These are phyloP conservation scores for Echria macrotheca DNA, from an alignment of 495 filamentous ascomycete species.

Conservation along the genomic window DNA sequence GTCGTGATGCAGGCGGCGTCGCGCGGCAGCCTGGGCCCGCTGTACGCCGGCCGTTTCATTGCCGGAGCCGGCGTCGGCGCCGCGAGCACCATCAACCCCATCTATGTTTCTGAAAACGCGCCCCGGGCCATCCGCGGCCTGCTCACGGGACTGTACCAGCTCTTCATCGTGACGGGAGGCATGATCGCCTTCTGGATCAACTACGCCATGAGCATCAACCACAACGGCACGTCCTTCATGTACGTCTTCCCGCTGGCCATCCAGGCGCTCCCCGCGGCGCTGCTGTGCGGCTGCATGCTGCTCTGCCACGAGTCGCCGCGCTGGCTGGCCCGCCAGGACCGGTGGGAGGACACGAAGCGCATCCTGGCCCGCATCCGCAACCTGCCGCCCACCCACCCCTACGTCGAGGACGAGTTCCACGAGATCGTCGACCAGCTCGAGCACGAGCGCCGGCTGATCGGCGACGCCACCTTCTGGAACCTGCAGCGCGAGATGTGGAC, in stretches of 20 bases:
- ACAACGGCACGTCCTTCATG: slow-evolving; percentile 29
- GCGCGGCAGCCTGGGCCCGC: slow-evolving; percentile 47
- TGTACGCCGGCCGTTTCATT: slow-evolving; percentile 57
- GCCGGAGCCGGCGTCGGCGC: slow-evolving; percentile 58
- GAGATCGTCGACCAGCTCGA: slow-evolving; percentile 67
- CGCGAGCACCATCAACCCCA: slow-evolving; percentile 53
- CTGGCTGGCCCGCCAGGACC: slow-evolving; percentile 62
- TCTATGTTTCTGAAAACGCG: slow-evolving; percentile 53
- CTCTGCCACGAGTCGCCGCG: slow-evolving; percentile 63
- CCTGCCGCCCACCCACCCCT: slow-evolving; percentile 52
- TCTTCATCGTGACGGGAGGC: slow-evolving; percentile 55
- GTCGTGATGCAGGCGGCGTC: slow-evolving; percentile 52
- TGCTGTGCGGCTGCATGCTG: slow-evolving; percentile 52
- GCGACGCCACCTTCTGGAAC: slow-evolving; percentile 57
- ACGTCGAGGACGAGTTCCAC: slow-evolving; percentile 59
- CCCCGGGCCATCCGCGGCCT: slow-evolving; percentile 49
- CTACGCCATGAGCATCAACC: slow-evolving; percentile 44
- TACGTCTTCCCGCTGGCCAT: slow-evolving; percentile 66
- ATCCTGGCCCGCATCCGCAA: slow-evolving; percentile 53
- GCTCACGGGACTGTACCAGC: slow-evolving; percentile 54
- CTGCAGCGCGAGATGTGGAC: slow-evolving; percentile 68
- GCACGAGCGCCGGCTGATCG: slow-evolving; percentile 57
- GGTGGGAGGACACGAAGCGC: slow-evolving; percentile 59
- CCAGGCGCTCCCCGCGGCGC: slow-evolving; percentile 57
- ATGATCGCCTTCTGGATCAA: slow-evolving; percentile 56